phyloP scores from a whole-genome alignment of 2,329 filamentous ascomycete genomes.

The Fusarium clavum region DNA sequence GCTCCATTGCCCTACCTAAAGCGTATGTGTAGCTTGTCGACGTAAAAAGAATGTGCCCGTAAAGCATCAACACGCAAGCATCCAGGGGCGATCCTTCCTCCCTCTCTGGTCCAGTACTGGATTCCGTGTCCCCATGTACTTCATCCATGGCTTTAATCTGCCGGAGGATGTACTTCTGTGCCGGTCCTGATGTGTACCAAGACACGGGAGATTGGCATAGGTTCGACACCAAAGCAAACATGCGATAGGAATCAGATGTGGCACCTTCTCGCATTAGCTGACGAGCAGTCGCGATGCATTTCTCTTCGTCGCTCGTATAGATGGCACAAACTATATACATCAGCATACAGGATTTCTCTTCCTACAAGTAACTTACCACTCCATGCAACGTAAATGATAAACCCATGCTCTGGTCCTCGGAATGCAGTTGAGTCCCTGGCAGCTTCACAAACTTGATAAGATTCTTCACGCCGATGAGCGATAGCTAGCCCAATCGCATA shows the following conservation, averaged over 20 bases:
- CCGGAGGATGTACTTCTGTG: constrained; percentile 90
- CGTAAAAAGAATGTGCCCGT: constrained; percentile 88
- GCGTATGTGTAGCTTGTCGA: constrained; percentile 87
- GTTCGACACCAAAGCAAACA: constrained; percentile 83
- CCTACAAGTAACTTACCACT: constrained; percentile 64
- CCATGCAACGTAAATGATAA: constrained; percentile 81
- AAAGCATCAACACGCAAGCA: constrained; percentile 84
- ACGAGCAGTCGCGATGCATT: constrained; percentile 77
- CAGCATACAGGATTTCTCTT: constrained; percentile 6
- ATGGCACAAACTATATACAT: constrained; percentile 78
- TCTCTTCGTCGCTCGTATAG: constrained; percentile 81
- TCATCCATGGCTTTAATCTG: constrained; percentile 92
- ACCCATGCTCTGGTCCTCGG: constrained; percentile 74
- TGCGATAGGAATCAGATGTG: constrained; percentile 84
- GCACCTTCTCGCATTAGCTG: constrained; percentile 87
- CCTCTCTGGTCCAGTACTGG: not conserved
- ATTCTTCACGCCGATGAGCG: constrained; percentile 73
- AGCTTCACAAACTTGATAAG: constrained; percentile 83
- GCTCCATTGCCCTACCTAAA: constrained; percentile 66
- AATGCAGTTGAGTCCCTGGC: constrained; percentile 87
- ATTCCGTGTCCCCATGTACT: constrained; percentile 54
- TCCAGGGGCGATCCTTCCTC: constrained; percentile 64
- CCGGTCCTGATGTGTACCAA: constrained; percentile 83
- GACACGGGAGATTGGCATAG: constrained; percentile 78
- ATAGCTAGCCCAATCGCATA: constrained; percentile 83